These are phyloP conservation scores for Lasiodiplodia sp. DNA, from an alignment of 2,329 filamentous ascomycete genomes.

Conservation along the genomic window DNA sequence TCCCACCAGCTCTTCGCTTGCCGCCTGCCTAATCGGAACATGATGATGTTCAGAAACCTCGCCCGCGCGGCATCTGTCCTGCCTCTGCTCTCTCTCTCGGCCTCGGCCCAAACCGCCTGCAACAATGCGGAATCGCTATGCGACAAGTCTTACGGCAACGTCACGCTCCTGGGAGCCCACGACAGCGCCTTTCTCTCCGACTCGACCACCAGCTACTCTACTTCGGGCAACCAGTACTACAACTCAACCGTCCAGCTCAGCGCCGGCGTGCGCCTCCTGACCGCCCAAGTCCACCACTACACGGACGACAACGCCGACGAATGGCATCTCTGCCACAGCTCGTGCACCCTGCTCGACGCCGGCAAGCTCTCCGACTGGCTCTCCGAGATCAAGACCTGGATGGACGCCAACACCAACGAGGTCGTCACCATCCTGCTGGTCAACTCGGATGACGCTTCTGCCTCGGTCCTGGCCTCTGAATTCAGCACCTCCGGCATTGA, in stretches of 20 bases:
- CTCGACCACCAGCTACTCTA: conserved; percentile 62
- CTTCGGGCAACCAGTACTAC: conserved; percentile 72
- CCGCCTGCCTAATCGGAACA: not conserved
- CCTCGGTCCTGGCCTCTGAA: conserved; percentile 59
- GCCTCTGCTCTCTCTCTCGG: conserved; percentile 18
- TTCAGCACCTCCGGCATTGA: conserved; percentile 59
- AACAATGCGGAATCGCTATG: conserved; percentile 79
- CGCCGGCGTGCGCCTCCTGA: conserved; percentile 71
- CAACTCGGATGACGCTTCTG: conserved; percentile 67
- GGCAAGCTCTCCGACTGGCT: conserved; percentile 70
- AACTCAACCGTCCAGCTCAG: conserved; percentile 72
- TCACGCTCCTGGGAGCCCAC: conserved; percentile 77
- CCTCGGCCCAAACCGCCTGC: conserved; percentile 57
- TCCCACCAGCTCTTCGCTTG: not conserved
- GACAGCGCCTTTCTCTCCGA: conserved; percentile 73
- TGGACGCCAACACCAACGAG: conserved; percentile 71
- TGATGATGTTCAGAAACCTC: conserved; percentile 20
- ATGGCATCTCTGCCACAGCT: conserved; percentile 71
- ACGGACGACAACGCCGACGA: conserved; percentile 42
- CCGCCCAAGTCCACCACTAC: conserved; percentile 70
- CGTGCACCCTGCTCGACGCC: conserved; percentile 69
- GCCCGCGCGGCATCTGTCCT: conserved; percentile 17
- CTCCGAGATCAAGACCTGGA: conserved; percentile 66
- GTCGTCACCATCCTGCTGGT: conserved; percentile 75
- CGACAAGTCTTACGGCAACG: conserved; percentile 69